Evolutionary conservation across 768 basidiomycete genomes (phyloP).

Genomic region (Suillus spraguei): DNA sequence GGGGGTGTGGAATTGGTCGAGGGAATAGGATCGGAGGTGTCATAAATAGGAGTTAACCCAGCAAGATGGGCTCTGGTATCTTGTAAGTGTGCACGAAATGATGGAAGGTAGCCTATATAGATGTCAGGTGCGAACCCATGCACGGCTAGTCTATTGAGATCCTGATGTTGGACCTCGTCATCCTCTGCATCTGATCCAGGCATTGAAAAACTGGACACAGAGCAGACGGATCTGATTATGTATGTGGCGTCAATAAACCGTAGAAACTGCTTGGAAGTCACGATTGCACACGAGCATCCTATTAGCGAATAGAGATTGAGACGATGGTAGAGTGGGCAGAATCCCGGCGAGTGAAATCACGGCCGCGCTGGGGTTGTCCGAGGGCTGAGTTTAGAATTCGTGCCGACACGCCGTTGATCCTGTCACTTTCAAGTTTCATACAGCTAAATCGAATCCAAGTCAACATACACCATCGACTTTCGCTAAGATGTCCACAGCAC

Average conservation of each 20-base stretch:
- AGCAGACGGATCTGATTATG: not conserved
- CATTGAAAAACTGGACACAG: not conserved
- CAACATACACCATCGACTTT: not conserved
- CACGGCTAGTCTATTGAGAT: not conserved
- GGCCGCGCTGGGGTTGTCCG: not conserved
- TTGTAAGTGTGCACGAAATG: slow-evolving; percentile 27
- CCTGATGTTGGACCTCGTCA: not conserved
- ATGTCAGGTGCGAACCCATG: slow-evolving; percentile 17
- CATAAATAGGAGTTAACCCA: not conserved
- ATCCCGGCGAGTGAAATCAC: not conserved
- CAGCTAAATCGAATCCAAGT: not conserved
- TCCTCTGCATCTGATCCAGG: not conserved
- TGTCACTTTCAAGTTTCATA: not conserved
- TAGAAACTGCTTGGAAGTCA: not conserved
- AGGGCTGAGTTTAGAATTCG: not conserved
- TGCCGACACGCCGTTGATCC: slow-evolving; percentile 5
- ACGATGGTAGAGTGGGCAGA: not conserved
- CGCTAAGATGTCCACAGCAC: slow-evolving; percentile 78
- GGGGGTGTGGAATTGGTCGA: not conserved
- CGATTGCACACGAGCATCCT: not conserved
- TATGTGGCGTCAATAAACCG: not conserved
- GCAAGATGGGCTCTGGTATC: slow-evolving; percentile 28
- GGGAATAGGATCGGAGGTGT: not conserved
- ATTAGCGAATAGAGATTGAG: not conserved
- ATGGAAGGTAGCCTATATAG: slow-evolving; percentile 25